Evolutionary conservation across 345 rosid genomes (phyloP).

Genomic region (Citrus sp.): DNA sequence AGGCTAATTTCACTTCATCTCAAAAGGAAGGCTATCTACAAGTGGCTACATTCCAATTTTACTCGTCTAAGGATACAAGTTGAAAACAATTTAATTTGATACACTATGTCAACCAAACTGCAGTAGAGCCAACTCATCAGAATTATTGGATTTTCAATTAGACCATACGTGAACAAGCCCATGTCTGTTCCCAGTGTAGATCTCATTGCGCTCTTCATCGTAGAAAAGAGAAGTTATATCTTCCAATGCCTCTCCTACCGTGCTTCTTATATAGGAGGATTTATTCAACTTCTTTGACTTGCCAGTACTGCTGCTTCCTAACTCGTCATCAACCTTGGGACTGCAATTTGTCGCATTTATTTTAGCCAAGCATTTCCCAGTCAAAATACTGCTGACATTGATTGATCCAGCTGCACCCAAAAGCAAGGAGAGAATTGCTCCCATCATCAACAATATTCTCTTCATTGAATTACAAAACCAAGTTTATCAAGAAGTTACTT

Average conservation of each 20-base stretch:
- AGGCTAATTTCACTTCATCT: slow-evolving; percentile 1
- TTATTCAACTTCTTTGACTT: slow-evolving; percentile 29
- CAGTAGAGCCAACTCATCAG: not conserved
- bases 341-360: slow-evolving; percentile 60
- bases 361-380: slow-evolving; percentile 93
- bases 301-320: slow-evolving; percentile 38
- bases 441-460: not conserved
- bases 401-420: slow-evolving; percentile 76
- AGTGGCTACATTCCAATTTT: not conserved
- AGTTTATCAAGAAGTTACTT: slow-evolving; percentile 1
- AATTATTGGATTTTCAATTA: slow-evolving; percentile 37
- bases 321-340: slow-evolving; percentile 35
- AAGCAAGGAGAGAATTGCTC: slow-evolving; percentile 4
- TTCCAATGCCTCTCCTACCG: slow-evolving; percentile 74
- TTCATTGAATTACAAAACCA: not conserved
- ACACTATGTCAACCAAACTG: slow-evolving; percentile 9
- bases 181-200: slow-evolving; percentile 78
- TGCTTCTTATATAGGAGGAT: slow-evolving; percentile 41
- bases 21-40: slow-evolving; percentile 2
- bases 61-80: not conserved
- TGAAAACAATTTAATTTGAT: not conserved
- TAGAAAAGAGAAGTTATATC: slow-evolving; percentile 92
- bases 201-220: slow-evolving; percentile 92
- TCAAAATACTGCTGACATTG: slow-evolving; percentile 87
- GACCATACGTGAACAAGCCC: slow-evolving; percentile 95